These are phyloP conservation scores for Aphanomyces astaci DNA, from an alignment of 352 stramenopile genomes.

Conservation along the genomic window DNA sequence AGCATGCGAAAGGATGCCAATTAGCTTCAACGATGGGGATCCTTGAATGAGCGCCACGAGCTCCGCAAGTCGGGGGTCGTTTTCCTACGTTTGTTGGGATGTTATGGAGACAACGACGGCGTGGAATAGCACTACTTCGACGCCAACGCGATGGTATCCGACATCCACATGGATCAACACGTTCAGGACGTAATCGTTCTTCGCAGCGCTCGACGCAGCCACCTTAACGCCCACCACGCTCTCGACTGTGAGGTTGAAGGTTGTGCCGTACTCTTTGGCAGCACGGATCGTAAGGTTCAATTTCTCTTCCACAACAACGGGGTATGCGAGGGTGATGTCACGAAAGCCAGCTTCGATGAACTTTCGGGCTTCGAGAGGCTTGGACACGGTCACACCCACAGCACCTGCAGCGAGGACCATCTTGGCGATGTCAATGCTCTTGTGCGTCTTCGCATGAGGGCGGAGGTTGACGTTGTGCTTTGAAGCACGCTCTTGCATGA, in stretches of 20 bases:
- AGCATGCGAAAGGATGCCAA: conserved; percentile 53
- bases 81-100: too few relatives aligned
- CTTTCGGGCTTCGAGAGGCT: conserved; percentile 54
- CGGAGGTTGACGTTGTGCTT: conserved; percentile 44
- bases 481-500: conserved; percentile 52
- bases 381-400: conserved; percentile 55
- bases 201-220: conserved; percentile 39
- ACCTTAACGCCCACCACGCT: conserved; percentile 44
- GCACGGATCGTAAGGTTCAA: conserved; percentile 43
- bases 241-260: conserved; percentile 58
- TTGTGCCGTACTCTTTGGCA: conserved; percentile 37
- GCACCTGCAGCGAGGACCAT: conserved; percentile 48
- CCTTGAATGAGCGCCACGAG: conserved; percentile 46
- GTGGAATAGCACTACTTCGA: conserved; percentile 39
- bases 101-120: background rate
- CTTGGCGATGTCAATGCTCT: conserved; percentile 54
- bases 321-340: conserved; percentile 57
- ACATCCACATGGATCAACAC: conserved; percentile 67
- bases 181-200: conserved; percentile 37
- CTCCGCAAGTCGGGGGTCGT: conserved; percentile 40
- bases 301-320: conserved; percentile 53
- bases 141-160: conserved; percentile 61
- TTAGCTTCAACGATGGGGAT: conserved; percentile 43
- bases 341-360: conserved; percentile 48
- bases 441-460: conserved; percentile 71